A percentile compares a stretch with the other conserved stretches of the same genome.
Evolutionary conservation across 2,329 filamentous ascomycete species (phyloP).

Genomic region (Cytospora piceae): DNA sequence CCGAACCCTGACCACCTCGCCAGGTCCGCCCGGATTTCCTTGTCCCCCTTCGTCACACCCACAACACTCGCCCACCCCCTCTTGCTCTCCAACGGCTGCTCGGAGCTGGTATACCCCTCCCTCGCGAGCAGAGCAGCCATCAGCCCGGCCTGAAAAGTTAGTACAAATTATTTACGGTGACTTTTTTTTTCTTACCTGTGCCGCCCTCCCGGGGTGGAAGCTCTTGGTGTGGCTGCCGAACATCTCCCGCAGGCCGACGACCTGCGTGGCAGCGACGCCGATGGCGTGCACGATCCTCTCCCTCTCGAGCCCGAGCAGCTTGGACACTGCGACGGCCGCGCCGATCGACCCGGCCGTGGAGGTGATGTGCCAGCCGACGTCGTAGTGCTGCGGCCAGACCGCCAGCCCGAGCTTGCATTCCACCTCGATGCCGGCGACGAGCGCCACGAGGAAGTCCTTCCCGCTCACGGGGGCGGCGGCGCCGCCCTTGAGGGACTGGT

Average conservation of each 20-base stretch:
- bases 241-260: conserved; percentile 56
- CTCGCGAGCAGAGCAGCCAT: conserved; percentile 45
- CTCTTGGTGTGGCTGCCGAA: conserved; percentile 60
- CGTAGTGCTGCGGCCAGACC: conserved; percentile 58
- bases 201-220: conserved; percentile 57
- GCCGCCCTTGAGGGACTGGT: conserved; percentile 33
- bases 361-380: conserved; percentile 61
- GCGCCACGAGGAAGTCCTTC: conserved; percentile 52
- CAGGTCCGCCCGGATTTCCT: conserved; percentile 40
- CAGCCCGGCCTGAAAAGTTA: conserved; percentile 54
- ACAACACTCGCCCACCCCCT: conserved; percentile 59
- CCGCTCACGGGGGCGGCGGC: conserved; percentile 42
- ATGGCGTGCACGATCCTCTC: conserved; percentile 53
- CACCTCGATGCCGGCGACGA: conserved; percentile 56
- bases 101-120: conserved; percentile 53
- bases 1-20: conserved; percentile 37
- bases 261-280: conserved; percentile 56
- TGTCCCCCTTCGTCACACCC: conserved; percentile 44
- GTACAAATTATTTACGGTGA: too few relatives aligned
- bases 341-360: conserved; percentile 56
- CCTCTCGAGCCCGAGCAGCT: conserved; percentile 46
- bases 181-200: too few relatives aligned
- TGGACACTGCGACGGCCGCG: conserved; percentile 55
- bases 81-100: conserved; percentile 53
- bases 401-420: conserved; percentile 56